These are phyloP conservation scores for Emericellopsis terricola DNA, from an alignment of 495 filamentous ascomycete genomes.

Conservation along the genomic window DNA sequence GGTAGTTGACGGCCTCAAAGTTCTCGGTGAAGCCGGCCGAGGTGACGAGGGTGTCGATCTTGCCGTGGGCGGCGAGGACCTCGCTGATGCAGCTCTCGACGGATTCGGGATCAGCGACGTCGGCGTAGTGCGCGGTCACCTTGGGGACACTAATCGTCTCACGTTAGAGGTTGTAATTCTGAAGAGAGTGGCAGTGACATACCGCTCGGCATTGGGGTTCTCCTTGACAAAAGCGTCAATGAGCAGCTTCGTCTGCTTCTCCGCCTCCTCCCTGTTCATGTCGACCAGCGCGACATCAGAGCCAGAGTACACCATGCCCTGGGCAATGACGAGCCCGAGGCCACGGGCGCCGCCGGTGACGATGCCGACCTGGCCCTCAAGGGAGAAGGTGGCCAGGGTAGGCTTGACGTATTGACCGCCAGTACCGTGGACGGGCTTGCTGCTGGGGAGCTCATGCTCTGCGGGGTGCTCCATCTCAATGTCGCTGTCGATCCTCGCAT, in stretches of 20 bases:
- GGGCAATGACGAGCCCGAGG: conserved; percentile 78
- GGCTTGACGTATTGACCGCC: conserved; percentile 19
- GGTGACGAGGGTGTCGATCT: conserved; percentile 83
- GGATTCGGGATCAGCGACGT: conserved; percentile 62
- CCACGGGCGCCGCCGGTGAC: conserved; percentile 81
- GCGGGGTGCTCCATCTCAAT: conserved; percentile 1
- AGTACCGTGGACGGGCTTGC: neutral
- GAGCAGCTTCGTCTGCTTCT: conserved; percentile 50
- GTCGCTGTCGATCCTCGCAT: neutral
- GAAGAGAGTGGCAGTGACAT: conserved; percentile 8
- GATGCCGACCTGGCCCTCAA: conserved; percentile 59
- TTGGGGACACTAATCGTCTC: conserved; percentile 33
- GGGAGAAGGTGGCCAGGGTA: conserved; percentile 43
- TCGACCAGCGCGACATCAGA: conserved; percentile 86
- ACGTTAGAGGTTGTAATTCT: neutral
- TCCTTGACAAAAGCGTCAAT: conserved; percentile 56
- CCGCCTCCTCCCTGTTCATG: conserved; percentile 79
- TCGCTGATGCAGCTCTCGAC: conserved; percentile 55
- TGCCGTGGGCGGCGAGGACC: conserved; percentile 49
- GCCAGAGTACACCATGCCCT: conserved; percentile 70
- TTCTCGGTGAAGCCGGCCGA: conserved; percentile 95
- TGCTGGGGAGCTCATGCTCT: conserved; percentile 3
- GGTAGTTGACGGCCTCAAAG: conserved; percentile 77
- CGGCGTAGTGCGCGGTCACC: conserved; percentile 77
- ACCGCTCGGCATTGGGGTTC: conserved; percentile 59